These are phyloP conservation scores for Tuber indicum DNA, from an alignment of 495 filamentous ascomycete genomes.

Conservation along the genomic window DNA sequence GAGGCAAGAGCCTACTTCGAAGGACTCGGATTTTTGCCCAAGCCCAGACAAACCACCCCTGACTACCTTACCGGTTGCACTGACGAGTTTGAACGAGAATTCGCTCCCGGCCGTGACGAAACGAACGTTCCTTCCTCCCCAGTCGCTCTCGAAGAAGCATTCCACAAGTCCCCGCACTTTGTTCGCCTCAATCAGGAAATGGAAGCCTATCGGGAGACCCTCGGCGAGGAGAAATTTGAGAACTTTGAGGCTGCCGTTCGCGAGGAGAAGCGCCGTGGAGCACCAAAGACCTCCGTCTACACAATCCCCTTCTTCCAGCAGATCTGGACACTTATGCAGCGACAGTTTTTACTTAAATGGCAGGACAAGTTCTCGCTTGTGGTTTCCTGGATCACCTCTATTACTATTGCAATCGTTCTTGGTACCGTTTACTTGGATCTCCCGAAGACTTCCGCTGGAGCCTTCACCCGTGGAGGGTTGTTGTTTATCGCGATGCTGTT, in stretches of 20 bases:
- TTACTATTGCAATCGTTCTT: slow-evolving; percentile 67
- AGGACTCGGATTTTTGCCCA: slow-evolving; percentile 67
- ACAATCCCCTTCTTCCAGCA: slow-evolving; percentile 72
- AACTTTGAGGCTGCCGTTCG: slow-evolving; percentile 71
- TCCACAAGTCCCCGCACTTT: slow-evolving; percentile 56
- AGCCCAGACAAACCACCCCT: slow-evolving; percentile 74
- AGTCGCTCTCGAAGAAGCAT: slow-evolving; percentile 59
- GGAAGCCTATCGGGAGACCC: slow-evolving; percentile 54
- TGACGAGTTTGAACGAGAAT: slow-evolving; percentile 74
- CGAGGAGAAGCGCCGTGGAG: slow-evolving; percentile 68
- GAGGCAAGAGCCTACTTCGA: slow-evolving; percentile 76
- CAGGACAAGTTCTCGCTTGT: slow-evolving; percentile 72
- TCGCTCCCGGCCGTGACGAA: slow-evolving; percentile 56
- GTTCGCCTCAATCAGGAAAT: slow-evolving; percentile 59
- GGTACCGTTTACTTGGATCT: slow-evolving; percentile 72
- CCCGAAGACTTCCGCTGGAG: slow-evolving; percentile 58
- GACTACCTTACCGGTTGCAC: slow-evolving; percentile 83
- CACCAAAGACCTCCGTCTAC: slow-evolving; percentile 64
- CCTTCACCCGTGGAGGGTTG: slow-evolving; percentile 70
- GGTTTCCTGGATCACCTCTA: slow-evolving; percentile 68
- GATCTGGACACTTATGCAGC: slow-evolving; percentile 72
- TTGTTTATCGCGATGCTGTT: slow-evolving; percentile 70
- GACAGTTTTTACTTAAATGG: slow-evolving; percentile 77
- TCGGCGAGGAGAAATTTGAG: slow-evolving; percentile 58
- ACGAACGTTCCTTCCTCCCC: slow-evolving; percentile 62